These are phyloP conservation scores for Diaporthe caulivora DNA, from an alignment of 2,329 filamentous ascomycete genomes.

Conservation along the genomic window DNA sequence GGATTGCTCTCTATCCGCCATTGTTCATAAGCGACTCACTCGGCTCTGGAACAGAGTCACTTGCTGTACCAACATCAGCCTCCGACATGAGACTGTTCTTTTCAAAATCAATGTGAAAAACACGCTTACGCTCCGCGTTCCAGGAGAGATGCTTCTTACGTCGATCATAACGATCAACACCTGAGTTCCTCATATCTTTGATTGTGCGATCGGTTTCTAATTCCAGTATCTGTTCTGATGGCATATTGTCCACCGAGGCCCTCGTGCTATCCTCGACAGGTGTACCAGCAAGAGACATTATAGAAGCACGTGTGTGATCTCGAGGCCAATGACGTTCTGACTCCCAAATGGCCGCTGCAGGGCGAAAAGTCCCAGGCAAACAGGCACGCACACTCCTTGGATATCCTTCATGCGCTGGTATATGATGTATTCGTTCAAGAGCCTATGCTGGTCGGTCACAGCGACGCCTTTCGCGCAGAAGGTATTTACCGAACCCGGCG, in stretches of 20 bases:
- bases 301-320: conserved; percentile 5
- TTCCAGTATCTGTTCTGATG: neutral
- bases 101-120: conserved; percentile 8
- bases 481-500: neutral
- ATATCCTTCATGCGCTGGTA: neutral
- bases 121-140: conserved; percentile 1
- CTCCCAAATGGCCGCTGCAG: neutral
- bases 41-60: neutral
- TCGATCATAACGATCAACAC: neutral
- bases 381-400: neutral
- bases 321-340: neutral
- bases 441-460: neutral
- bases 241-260: neutral
- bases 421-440: conserved; percentile 2
- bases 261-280: neutral
- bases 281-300: neutral
- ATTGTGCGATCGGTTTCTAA: neutral
- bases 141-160: neutral
- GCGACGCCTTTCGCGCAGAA: conserved; percentile 6
- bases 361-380: neutral
- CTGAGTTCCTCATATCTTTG: neutral
- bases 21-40: neutral
- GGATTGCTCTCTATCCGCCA: neutral
- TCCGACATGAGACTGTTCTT: neutral
- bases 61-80: neutral